These are phyloP conservation scores for Podospora bellae-mahoneyi DNA, from an alignment of 495 filamentous ascomycete genomes.

Conservation along the genomic window DNA sequence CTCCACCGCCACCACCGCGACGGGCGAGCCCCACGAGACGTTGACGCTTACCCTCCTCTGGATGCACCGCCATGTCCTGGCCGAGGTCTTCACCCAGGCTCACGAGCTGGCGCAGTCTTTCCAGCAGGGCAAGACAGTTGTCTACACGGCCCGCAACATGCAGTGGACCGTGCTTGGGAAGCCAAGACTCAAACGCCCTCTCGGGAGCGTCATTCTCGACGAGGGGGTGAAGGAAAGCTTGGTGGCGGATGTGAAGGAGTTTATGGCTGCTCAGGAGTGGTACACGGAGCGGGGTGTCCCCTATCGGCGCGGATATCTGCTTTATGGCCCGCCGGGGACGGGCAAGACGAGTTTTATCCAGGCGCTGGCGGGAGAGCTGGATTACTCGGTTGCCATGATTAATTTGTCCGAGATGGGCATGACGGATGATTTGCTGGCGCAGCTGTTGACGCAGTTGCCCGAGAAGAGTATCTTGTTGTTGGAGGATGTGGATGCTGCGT, in stretches of 20 bases:
- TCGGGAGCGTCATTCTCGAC: slow-evolving; percentile 85
- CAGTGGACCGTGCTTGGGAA: slow-evolving; percentile 83
- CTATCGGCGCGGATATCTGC: slow-evolving; percentile 87
- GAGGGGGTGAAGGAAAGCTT: slow-evolving; percentile 80
- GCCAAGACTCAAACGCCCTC: slow-evolving; percentile 78
- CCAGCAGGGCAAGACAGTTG: slow-evolving; percentile 89
- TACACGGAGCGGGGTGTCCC: slow-evolving; percentile 94
- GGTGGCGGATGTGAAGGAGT: slow-evolving; percentile 81
- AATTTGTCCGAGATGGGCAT: slow-evolving; percentile 91
- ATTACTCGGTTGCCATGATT: slow-evolving; percentile 91
- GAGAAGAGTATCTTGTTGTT: slow-evolving; percentile 80
- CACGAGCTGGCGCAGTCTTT: slow-evolving; percentile 69
- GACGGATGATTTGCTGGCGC: slow-evolving; percentile 87
- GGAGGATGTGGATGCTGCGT: slow-evolving; percentile 94
- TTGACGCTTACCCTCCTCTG: slow-evolving; percentile 90
- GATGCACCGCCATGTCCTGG: slow-evolving; percentile 78
- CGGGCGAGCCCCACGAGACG: slow-evolving; percentile 89
- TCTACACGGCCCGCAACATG: slow-evolving; percentile 80
- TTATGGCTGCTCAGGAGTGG: slow-evolving; percentile 75
- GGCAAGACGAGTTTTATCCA: slow-evolving; percentile 97
- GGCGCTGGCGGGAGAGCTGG: slow-evolving; percentile 83
- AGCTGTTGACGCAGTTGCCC: slow-evolving; percentile 83
- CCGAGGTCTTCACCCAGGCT: slow-evolving; percentile 80
- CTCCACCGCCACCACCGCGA: slow-evolving; percentile 66
- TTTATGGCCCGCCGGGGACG: slow-evolving; percentile 91